Evolutionary conservation across 352 stramenopile genomes (phyloP).

Genomic region (Pythium oligandrum): DNA sequence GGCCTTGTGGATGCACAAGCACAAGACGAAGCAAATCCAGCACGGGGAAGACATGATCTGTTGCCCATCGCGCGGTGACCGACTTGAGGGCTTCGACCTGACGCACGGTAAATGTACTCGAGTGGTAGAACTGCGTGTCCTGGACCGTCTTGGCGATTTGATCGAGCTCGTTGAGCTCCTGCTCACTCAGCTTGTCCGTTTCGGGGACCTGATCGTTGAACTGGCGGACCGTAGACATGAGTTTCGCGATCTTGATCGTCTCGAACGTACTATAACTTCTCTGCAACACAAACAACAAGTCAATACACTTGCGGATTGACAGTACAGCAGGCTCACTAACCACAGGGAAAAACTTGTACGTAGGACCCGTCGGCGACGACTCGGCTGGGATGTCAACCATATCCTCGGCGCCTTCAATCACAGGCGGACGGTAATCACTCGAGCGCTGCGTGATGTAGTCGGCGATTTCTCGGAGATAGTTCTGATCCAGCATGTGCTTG

Average conservation of each 20-base stretch:
- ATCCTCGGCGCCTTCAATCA: constrained; percentile 37
- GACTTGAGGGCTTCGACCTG: constrained; percentile 62
- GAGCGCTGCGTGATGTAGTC: constrained; percentile 95
- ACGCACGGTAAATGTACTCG: constrained; percentile 61
- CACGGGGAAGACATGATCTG: constrained; percentile 80
- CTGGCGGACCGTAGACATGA: constrained; percentile 88
- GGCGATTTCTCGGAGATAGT: constrained; percentile 91
- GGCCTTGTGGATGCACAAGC: constrained; percentile 85
- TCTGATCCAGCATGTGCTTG: constrained; percentile 92
- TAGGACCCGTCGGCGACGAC: constrained; percentile 7
- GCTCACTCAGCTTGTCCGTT: constrained; percentile 32
- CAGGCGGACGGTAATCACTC: constrained; percentile 68
- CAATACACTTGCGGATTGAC: constrained; percentile 7
- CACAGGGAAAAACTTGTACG: constrained; percentile 70
- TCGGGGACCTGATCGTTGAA: constrained; percentile 81
- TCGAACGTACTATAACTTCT: constrained; percentile 91
- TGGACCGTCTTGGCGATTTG: constrained; percentile 63
- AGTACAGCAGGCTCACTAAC: constrained; percentile 24
- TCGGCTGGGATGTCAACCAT: too few species aligned
- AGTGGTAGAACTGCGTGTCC: constrained; percentile 90
- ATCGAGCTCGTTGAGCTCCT: constrained; percentile 56
- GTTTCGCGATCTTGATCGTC: constrained; percentile 88
- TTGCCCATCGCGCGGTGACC: constrained; percentile 68
- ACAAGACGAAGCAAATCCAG: constrained; percentile 91
- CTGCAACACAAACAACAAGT: constrained; percentile 24